Base-by-base conservation (phyloP, 2,329 filamentous ascomycete species). In the Kalaharituber pfeilii region DNA sequence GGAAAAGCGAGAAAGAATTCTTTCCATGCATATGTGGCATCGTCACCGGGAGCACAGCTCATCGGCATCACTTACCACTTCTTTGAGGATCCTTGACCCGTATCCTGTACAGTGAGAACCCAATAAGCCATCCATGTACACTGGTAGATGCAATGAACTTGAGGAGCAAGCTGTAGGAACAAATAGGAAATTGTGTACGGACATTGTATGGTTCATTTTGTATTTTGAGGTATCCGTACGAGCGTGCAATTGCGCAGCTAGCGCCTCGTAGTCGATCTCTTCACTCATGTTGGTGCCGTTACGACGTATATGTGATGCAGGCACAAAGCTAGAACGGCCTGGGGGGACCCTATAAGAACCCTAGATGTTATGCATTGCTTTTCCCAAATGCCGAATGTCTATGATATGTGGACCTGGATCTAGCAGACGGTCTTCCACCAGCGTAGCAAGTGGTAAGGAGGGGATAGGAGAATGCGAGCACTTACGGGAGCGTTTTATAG, bases 11-110 rank as follows among this genome's bases (percentile, higher is more conserved):
- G 25, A 36, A 22, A 27, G 33, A 44, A 11, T 50, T 39, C 53
- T 9, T 27, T 9, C 15, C 11, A 42, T 11, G 28, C 28, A 27
- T 51, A 44, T 47, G 18, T 51, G 20, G 20, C 20, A 42, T 42
- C 28, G 6, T 33, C 24, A 18, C 25, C 5, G 28, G 45, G 20
- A 30, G 27, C 20, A 45, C 20, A 50, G 3, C 33, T 33, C 24
- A n/a, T n/a, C n/a, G n/a, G n/a, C n/a, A n/a, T 39, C n/a, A 66
- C 70, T 49, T 72, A 83, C 82, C 70, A 36, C 82, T 86, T 66
- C 75, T 78, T 70, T 88, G 82, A 9, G 89, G 89, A 71, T 98
- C 87, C 71, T 96, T 96, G 66, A 96, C 84, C 68, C 89, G 83
- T 67, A 94, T 75, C 86, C 86, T 91, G 33, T 71, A 69, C 59